phyloP scores from a whole-genome alignment of 2,329 filamentous ascomycete genomes.

The Alternaria gaisen region DNA sequence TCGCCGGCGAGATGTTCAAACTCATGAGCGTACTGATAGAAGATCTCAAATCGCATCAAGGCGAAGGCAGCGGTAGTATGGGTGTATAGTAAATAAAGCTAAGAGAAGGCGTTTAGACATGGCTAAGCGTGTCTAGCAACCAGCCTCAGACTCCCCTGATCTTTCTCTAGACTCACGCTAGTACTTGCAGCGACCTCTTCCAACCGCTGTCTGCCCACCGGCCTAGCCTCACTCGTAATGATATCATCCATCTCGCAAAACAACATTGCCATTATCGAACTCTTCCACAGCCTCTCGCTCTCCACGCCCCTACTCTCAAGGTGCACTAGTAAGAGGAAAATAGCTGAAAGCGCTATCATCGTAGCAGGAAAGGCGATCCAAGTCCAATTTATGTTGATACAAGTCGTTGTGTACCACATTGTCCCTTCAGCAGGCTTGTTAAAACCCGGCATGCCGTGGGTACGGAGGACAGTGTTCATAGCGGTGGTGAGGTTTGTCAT shows the following conservation, averaged over 20 bases:
- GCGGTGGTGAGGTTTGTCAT: conserved; percentile 8
- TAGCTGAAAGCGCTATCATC: conserved; percentile 10
- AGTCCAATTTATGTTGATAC: conserved; percentile 12
- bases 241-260: conserved; percentile 19
- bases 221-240: neutral
- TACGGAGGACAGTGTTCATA: conserved; percentile 13
- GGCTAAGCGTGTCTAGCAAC: neutral
- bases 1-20: conserved; percentile 51
- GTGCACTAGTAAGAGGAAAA: conserved; percentile 15
- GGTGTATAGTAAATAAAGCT: neutral
- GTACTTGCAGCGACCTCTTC: conserved; percentile 6
- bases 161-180: neutral
- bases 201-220: conserved; percentile 1
- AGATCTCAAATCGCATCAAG: conserved; percentile 23
- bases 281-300: conserved; percentile 18
- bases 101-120: neutral
- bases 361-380: neutral
- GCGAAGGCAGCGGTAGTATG: neutral
- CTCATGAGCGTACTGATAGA: conserved; percentile 43
- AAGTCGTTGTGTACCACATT: conserved; percentile 16
- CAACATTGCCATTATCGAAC: conserved; percentile 16
- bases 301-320: conserved; percentile 17
- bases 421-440: neutral
- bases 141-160: neutral
- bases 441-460: neutral